Conservation (phyloP, 2,329 filamentous ascomycete species). For the Zasmidium citrigriseum region DNA sequence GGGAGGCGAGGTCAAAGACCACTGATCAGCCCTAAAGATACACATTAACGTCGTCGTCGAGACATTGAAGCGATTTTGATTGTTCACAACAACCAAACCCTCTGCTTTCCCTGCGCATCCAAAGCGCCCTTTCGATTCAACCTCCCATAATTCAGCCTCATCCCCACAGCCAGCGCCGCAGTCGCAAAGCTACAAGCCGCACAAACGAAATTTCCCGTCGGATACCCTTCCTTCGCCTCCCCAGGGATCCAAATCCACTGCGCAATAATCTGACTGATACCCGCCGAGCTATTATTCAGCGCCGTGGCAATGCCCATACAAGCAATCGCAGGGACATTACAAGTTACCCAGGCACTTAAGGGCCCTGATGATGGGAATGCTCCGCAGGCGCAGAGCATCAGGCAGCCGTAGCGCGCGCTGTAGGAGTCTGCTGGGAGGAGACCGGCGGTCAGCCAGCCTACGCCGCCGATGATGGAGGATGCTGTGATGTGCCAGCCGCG, state of each 20-base stretch:
- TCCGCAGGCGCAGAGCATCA: conserved; percentile 40
- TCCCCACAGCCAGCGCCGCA: conserved; percentile 25
- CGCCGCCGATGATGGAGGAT: conserved; percentile 25
- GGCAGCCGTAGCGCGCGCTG: conserved; percentile 37
- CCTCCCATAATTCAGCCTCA: conserved; percentile 33
- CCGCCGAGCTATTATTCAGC: conserved; percentile 40
- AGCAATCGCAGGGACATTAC: conserved; percentile 40
- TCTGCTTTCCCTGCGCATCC: conserved; percentile 28
- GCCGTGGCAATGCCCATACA: conserved; percentile 43
- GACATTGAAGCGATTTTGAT: background rate
- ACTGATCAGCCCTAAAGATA: too few species aligned
- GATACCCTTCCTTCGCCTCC: conserved; percentile 36
- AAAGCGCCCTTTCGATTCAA: conserved; percentile 27
- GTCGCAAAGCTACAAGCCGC: conserved; percentile 40
- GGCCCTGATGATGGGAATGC: conserved; percentile 41
- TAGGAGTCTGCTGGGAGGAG: conserved; percentile 28
- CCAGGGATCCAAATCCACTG: conserved; percentile 43
- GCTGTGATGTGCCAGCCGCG: conserved; percentile 27
- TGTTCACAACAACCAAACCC: conserved; percentile 26
- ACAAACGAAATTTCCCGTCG: conserved; percentile 44
- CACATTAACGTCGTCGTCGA: too few species aligned
- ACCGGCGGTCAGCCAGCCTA: conserved; percentile 29
- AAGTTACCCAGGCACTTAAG: conserved; percentile 42
- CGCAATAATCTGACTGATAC: conserved; percentile 41
- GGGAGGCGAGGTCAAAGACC: too few species aligned